Conservation (phyloP, 2,329 filamentous ascomycete genomes). For the Aspergillus transmontanensis region DNA sequence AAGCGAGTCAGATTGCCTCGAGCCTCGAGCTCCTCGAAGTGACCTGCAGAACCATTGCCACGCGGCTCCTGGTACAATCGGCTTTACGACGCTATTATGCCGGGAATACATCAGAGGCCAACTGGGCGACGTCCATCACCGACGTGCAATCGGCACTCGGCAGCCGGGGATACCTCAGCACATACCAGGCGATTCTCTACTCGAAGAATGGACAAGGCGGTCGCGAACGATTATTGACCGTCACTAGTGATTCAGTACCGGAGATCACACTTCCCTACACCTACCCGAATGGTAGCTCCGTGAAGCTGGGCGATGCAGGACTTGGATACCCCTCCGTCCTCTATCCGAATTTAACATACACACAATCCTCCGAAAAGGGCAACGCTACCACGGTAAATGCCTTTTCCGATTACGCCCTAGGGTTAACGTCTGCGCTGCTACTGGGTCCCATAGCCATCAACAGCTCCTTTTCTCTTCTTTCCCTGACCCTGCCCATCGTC, state of each 20-base stretch:
- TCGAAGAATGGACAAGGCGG: slow-evolving; percentile 66
- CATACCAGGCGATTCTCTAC: slow-evolving; percentile 73
- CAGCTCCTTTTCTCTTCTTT: slow-evolving; percentile 72
- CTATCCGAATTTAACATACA: slow-evolving; percentile 78
- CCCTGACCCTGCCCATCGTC: slow-evolving; percentile 77
- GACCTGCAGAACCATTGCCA: slow-evolving; percentile 71
- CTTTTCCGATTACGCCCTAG: slow-evolving; percentile 42
- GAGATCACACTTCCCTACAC: slow-evolving; percentile 61
- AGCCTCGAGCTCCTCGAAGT: slow-evolving; percentile 79
- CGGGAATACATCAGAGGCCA: slow-evolving; percentile 55
- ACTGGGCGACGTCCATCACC: slow-evolving; percentile 63
- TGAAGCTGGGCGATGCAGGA: slow-evolving; percentile 63
- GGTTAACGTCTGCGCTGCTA: slow-evolving; percentile 62
- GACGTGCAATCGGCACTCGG: slow-evolving; percentile 73
- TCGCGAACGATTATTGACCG: slow-evolving; percentile 62
- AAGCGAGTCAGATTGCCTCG: slow-evolving; percentile 77
- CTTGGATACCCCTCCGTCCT: slow-evolving; percentile 71
- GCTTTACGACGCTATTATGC: slow-evolving; percentile 54
- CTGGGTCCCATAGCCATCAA: slow-evolving; percentile 77
- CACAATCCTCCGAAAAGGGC: slow-evolving; percentile 24
- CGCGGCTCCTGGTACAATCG: slow-evolving; percentile 58
- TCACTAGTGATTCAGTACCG: slow-evolving; percentile 56
- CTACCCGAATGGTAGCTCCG: slow-evolving; percentile 58
- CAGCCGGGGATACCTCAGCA: slow-evolving; percentile 56
- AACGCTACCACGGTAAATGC: slow-evolving; percentile 32